Percentiles rank a stretch among this genome's conserved stretches.
Evolutionary conservation across 331 rosid species (phyloP).

Genomic region (Rosa hybrid): DNA sequence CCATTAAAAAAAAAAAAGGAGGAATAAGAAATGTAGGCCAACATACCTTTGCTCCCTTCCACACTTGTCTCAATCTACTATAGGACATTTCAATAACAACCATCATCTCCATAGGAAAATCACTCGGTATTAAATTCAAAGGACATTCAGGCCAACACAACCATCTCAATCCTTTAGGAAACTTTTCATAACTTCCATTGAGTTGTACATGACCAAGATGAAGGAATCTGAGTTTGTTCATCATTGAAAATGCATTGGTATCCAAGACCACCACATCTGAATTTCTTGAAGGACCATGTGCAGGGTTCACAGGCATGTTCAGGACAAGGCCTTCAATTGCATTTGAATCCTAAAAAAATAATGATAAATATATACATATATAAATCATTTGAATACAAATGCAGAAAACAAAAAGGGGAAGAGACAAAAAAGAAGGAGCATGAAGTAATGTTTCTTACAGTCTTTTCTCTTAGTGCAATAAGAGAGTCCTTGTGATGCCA

Average conservation of each 20-base stretch:
- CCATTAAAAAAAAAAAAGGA: too few species aligned
- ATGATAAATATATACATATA: too few species aligned
- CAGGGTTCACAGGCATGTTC: background rate
- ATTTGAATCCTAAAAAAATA: background rate
- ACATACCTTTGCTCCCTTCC: constrained; percentile 10
- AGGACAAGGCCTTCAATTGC: background rate
- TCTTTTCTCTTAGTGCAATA: constrained; percentile 21
- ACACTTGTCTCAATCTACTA: background rate
- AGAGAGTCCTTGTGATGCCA: constrained; percentile 11
- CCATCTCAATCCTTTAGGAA: background rate
- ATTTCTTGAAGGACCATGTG: background rate
- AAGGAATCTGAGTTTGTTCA: background rate
- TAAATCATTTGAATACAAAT: too few species aligned
- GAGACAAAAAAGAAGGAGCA: background rate
- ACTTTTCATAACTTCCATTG: background rate
- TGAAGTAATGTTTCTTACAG: constrained; percentile 12
- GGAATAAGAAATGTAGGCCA: background rate
- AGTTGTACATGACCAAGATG: background rate
- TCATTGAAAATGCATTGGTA: background rate
- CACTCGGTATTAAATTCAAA: background rate
- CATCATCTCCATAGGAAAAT: background rate
- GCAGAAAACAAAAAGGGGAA: background rate
- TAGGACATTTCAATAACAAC: background rate
- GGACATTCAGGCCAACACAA: background rate
- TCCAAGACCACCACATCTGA: background rate